Evolutionary conservation across 73 alveolate genomes (phyloP).

Genomic region (Loxodes magnus): DNA sequence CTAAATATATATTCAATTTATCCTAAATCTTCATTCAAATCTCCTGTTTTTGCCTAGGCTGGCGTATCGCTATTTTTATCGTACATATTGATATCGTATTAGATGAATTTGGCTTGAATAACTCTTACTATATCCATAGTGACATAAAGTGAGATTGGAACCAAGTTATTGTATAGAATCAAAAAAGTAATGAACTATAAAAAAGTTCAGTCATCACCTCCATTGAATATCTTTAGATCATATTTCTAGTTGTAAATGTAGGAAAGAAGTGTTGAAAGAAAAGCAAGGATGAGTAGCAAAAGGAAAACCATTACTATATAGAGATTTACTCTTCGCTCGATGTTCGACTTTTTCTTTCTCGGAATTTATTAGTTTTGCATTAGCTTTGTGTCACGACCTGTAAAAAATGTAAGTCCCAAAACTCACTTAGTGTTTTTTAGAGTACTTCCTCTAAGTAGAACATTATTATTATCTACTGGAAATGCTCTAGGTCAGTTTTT

Average conservation of each 20-base stretch:
- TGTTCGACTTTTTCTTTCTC: background rate
- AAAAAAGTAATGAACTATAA: slow-evolving; percentile 43
- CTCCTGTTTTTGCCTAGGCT: slow-evolving; percentile 48
- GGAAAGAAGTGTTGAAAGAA: slow-evolving; percentile 3
- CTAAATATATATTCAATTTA: slow-evolving; percentile 41
- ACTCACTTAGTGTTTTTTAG: background rate
- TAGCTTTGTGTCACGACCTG: slow-evolving; percentile 67
- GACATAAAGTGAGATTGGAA: slow-evolving; percentile 71
- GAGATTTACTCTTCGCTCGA: slow-evolving; percentile 6
- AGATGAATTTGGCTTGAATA: slow-evolving; percentile 35
- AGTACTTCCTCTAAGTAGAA: slow-evolving; percentile 74
- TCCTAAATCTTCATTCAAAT: slow-evolving; percentile 80
- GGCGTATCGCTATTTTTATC: slow-evolving; percentile 12
- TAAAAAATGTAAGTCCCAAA: slow-evolving; percentile 11
- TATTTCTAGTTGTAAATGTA: background rate
- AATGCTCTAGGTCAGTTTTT: slow-evolving; percentile 25
- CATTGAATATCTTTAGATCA: background rate
- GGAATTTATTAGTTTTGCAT: slow-evolving; percentile 46
- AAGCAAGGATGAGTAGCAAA: background rate
- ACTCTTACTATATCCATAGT: slow-evolving; percentile 64
- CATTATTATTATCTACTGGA: slow-evolving; percentile 25
- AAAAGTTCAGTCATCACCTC: background rate
- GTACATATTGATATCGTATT: slow-evolving; percentile 36
- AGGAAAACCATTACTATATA: slow-evolving; percentile 1
- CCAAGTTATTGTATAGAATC: slow-evolving; percentile 55